Evolutionary conservation across 345 rosid genomes (phyloP), one percentile per base, ranked within the genome.

Genomic region (Citrus glauca): DNA sequence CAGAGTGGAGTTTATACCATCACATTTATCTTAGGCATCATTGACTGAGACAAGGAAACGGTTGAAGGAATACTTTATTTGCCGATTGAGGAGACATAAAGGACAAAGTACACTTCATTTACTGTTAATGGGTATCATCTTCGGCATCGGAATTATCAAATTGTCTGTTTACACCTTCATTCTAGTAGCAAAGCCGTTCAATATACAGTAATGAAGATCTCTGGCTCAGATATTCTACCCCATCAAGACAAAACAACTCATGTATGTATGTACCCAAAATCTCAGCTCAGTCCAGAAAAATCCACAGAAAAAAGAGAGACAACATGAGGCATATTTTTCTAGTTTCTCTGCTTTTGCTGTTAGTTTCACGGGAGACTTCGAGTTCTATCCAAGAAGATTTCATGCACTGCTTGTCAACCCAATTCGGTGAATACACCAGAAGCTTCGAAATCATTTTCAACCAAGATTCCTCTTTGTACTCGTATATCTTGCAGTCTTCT

Each of bases 371-470:
- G 32, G 68, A 32, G 60, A 40, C 66, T 66, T 55, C 72, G 6
- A 25, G 6, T 28, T 40, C 72, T 62, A 55, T 48, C 59, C 79
- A 45, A 55, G 42, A 78, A 5, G 42, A 75, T 28, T 87, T 85
- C 65, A 28, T n/a, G 27, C 84, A 33, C 2, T 88, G 92, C 80
- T 70, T 88, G 85, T 80, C 81, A 68, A 79, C 60, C 42, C 74
- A 76, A 32, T 85, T 79, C 75, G 33, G 35, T 16, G 78, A 69
- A 19, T 79, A 75, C 27, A 77, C 82, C 27, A 69, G 70, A 73
- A 82, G 78, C 71, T 42, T 81, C 30, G 55, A 82, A 53, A 81
- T 81, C 75, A 73, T 86, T 17, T 77, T 77, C 84, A 73, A 86
- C 25, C 78, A 84, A 8, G 61, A 62, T 25, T 79, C 86, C 64